Evolutionary conservation across 2,329 filamentous ascomycete genomes (phyloP).

Genomic region (Huntiella savannae): DNA sequence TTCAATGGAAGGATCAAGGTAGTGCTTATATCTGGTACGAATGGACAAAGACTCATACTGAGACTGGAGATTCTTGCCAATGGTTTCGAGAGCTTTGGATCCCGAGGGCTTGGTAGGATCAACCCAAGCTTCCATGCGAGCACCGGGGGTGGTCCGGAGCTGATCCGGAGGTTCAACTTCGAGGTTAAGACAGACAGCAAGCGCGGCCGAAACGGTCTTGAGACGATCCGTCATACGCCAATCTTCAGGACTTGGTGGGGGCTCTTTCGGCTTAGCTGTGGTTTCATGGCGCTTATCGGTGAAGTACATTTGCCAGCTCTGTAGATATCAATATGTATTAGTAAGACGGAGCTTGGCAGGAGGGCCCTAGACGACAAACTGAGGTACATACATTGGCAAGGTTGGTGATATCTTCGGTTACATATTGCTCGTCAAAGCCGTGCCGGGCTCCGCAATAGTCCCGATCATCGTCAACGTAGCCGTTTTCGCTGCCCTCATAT

Average conservation of each 20-base stretch:
- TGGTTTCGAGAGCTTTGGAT: constrained; percentile 77
- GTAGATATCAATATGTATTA: constrained; percentile 13
- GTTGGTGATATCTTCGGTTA: constrained; percentile 70
- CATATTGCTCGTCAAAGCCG: constrained; percentile 83
- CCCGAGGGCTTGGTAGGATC: constrained; percentile 68
- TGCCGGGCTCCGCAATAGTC: constrained; percentile 48
- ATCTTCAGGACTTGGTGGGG: constrained; percentile 53
- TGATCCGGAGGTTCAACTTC: constrained; percentile 95
- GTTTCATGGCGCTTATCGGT: constrained; percentile 96
- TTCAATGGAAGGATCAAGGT: constrained; percentile 87
- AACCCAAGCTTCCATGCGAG: constrained; percentile 91
- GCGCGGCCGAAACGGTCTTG: constrained; percentile 88
- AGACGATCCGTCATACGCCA: constrained; percentile 95
- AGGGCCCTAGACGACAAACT: constrained; percentile 1
- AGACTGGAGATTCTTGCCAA: constrained; percentile 85
- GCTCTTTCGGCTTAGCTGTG: constrained; percentile 65
- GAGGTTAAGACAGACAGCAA: constrained; percentile 90
- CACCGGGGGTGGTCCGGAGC: constrained; percentile 82
- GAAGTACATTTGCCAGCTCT: constrained; percentile 99
- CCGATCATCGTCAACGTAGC: constrained; percentile 27
- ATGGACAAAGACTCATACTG: constrained; percentile 94
- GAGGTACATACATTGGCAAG: constrained; percentile 50
- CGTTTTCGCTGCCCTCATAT: constrained; percentile 24
- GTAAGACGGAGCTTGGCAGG: constrained; percentile 4
- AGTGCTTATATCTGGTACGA: constrained; percentile 92